These are phyloP conservation scores for Schwanniomyces yamadae DNA, from an alignment of 805 yeast genomes.

Conservation along the genomic window DNA sequence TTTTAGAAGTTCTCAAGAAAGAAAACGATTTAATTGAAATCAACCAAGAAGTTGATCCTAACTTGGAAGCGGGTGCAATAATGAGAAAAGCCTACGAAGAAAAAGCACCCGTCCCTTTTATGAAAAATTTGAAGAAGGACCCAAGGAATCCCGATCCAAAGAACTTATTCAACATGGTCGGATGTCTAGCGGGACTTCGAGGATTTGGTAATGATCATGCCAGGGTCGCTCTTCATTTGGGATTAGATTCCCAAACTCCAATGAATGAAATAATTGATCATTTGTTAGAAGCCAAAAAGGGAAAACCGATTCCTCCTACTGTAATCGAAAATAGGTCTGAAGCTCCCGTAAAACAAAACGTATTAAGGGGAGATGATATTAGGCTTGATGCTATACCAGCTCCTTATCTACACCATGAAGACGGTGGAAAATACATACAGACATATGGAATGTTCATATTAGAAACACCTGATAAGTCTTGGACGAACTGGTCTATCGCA, in stretches of 20 bases:
- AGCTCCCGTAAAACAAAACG: conserved; percentile 20
- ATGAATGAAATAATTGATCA: conserved; percentile 20
- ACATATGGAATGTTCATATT: conserved; percentile 25
- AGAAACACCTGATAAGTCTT: conserved; percentile 23
- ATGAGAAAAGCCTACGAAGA: conserved; percentile 23
- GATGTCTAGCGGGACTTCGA: conserved; percentile 22
- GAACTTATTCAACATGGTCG: conserved; percentile 19
- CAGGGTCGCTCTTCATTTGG: conserved; percentile 23
- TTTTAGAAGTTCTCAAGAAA: conserved; percentile 17
- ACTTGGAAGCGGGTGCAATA: conserved; percentile 25
- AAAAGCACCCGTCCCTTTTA: conserved; percentile 19
- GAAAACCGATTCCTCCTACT: conserved; percentile 14
- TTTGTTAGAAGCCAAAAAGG: conserved; percentile 15
- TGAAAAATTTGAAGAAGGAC: conserved; percentile 16
- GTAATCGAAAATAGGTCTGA: conserved; percentile 6
- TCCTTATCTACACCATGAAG: conserved; percentile 19
- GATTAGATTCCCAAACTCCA: conserved; percentile 17
- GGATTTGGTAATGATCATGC: conserved; percentile 19
- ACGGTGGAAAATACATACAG: conserved; percentile 25
- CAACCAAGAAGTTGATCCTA: conserved; percentile 20
- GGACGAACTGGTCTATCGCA: conserved; percentile 30
- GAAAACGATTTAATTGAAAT: conserved; percentile 23
- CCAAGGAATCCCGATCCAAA: conserved; percentile 8
- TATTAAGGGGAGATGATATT: conserved; percentile 16
- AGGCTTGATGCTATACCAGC: conserved; percentile 17